Evolutionary conservation across 2,329 filamentous ascomycete genomes (phyloP), one percentile per base, ranked within the genome.

Genomic region (Ascosphaera acerosa): DNA sequence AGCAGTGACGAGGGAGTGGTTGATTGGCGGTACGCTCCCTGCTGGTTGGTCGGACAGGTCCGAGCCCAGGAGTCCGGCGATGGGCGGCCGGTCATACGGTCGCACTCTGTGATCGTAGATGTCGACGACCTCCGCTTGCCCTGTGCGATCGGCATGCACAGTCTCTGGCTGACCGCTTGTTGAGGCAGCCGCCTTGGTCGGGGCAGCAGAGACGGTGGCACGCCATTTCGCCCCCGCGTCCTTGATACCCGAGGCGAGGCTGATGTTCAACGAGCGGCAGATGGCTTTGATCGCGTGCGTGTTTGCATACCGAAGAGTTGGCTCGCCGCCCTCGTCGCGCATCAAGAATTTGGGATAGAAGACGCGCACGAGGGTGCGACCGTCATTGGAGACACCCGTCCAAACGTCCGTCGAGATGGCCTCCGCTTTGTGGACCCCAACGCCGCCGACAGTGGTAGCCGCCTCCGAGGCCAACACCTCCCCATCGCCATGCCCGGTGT

Each of bases 221-320:
- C 42, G 43, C 68, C 67, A 76, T 28, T 65, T 52, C 4, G 56
- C 48, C 2, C 58, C 35, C 0, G 66, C 52, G 32, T 71, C 55
- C 37, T 75, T 66, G 15, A 87, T 59, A 30, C 71, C 66, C 0
- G 73, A 60, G 44, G 91, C 77, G 2, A 90, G 53, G 7, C 72
- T 64, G 2, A 76, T 58, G 3, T 73, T 52, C 3, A 70, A 48
- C 3, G 59, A 44, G 4, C 38, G 41, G 10, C 46, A 45, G 26
- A 55, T 44, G 4, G 50, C 56, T 44, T 77, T 84, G 32, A 89
- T 53, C 1, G 69, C 71, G 42, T 70, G 62, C 0, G 61, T 51
- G 42, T 71, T 72, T 32, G 64, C 46, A 29, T 59, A 49, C 17
- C 50, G 40, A 31, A 47, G 45, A 14, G 44, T 41, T 3, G 50